Conservation (phyloP, 1,139 yeast genomes). For the Yamadazyma epiphylla region DNA sequence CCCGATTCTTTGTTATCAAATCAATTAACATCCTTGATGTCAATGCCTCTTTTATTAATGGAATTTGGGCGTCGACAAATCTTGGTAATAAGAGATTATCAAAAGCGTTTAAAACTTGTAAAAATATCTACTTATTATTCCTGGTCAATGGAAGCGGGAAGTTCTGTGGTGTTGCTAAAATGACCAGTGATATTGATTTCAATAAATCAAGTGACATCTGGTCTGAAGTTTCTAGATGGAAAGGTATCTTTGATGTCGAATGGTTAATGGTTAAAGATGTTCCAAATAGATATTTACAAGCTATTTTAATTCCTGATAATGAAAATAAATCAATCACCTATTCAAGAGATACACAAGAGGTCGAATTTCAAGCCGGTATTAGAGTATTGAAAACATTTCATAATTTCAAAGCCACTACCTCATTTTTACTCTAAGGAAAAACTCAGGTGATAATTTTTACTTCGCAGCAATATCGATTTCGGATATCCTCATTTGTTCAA, state of each 20-base stretch:
- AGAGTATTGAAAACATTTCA: constrained; percentile 46
- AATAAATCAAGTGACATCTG: constrained; percentile 40
- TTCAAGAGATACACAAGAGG: constrained; percentile 60
- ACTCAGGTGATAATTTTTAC: no score
- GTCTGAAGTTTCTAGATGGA: constrained; percentile 48
- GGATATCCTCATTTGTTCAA: no score
- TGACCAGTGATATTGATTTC: constrained; percentile 40
- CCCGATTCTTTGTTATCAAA: constrained; percentile 55
- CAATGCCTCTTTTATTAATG: constrained; percentile 43
- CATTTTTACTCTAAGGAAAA: constrained; percentile 10
- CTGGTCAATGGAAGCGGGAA: constrained; percentile 59
- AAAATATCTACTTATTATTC: constrained; percentile 44
- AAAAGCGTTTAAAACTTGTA: constrained; percentile 16
- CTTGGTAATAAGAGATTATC: constrained; percentile 52
- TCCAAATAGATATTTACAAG: constrained; percentile 44
- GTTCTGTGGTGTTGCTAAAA: constrained; percentile 62
- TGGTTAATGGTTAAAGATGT: constrained; percentile 53
- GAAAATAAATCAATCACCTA: constrained; percentile 52
- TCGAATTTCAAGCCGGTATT: constrained; percentile 41
- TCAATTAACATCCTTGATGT: constrained; percentile 49
- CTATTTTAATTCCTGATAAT: constrained; percentile 40
- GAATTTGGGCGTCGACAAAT: constrained; percentile 59
- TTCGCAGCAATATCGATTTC: no score
- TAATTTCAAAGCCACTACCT: constrained; percentile 16
- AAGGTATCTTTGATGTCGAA: constrained; percentile 47